Evolutionary conservation across 306 rosid species (phyloP).

Genomic region (Prunus padus): DNA sequence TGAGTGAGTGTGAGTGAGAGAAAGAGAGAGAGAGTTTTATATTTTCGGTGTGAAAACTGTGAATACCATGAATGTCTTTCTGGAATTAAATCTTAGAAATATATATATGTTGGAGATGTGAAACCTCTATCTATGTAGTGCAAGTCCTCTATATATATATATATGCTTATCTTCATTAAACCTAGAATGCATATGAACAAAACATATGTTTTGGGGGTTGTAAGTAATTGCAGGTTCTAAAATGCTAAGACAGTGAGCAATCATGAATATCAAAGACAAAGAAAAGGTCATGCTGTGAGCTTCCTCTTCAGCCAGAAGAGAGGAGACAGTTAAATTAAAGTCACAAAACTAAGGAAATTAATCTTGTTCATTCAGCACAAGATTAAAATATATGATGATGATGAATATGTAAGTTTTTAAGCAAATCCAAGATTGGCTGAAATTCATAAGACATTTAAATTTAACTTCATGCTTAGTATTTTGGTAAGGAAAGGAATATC

Average conservation of each 20-base stretch:
- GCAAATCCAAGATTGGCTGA: background rate
- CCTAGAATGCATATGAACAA: background rate
- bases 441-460: background rate
- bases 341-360: too few relatives aligned
- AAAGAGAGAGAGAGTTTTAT: background rate
- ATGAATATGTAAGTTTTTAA: too few relatives aligned
- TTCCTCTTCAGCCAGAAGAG: too few relatives aligned
- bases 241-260: background rate
- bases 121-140: background rate
- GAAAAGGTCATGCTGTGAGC: too few relatives aligned
- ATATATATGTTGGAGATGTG: background rate
- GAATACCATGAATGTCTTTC: background rate
- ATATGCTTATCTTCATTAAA: background rate
- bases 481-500: too few relatives aligned
- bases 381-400: background rate
- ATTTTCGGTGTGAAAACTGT: slow-evolving; percentile 6
- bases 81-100: background rate
- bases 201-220: background rate
- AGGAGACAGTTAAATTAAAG: too few relatives aligned
- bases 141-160: background rate
- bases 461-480: too few relatives aligned
- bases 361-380: too few relatives aligned
- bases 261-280: background rate
- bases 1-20: background rate
- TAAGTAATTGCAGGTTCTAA: background rate